Conservation (phyloP, 768 basidiomycete species). For the Favolaschia claudopus region DNA sequence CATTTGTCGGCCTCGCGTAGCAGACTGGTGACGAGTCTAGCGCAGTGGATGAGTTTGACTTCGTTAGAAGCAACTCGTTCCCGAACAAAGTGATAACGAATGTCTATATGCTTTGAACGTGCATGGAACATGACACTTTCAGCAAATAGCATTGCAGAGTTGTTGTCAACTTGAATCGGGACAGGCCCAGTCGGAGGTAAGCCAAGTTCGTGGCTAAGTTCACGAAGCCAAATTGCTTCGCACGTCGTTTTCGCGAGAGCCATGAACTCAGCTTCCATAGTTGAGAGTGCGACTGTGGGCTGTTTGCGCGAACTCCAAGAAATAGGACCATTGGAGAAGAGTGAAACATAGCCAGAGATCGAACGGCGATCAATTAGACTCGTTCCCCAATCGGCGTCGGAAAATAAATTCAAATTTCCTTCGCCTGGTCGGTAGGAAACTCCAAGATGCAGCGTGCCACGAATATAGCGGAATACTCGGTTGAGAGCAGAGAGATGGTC, state of each 20-base stretch:
- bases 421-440: slow-evolving; percentile 10
- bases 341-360: slow-evolving; percentile 41
- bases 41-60: slow-evolving; percentile 17
- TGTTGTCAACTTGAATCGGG: slow-evolving; percentile 37
- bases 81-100: slow-evolving; percentile 40
- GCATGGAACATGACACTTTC: slow-evolving; percentile 36
- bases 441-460: slow-evolving; percentile 23
- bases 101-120: slow-evolving; percentile 44
- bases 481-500: slow-evolving; percentile 44
- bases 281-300: slow-evolving; percentile 31
- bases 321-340: slow-evolving; percentile 37
- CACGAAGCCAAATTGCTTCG: slow-evolving; percentile 41
- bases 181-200: slow-evolving; percentile 7
- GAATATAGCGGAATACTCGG: slow-evolving; percentile 44
- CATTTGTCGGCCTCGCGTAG: no score
- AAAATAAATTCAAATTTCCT: slow-evolving; percentile 3
- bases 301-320: slow-evolving; percentile 45
- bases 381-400: slow-evolving; percentile 29
- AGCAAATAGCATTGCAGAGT: slow-evolving; percentile 32
- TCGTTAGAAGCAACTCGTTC: slow-evolving; percentile 26
- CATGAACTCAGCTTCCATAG: slow-evolving; percentile 45
- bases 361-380: slow-evolving; percentile 28
- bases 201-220: slow-evolving; percentile 23
- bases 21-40: no score
- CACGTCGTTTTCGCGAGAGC: slow-evolving; percentile 37